Percentiles rank a stretch among this genome's conserved stretches.
Evolutionary conservation across 345 rosid genomes (phyloP).

Genomic region (Gossypium arboreum): DNA sequence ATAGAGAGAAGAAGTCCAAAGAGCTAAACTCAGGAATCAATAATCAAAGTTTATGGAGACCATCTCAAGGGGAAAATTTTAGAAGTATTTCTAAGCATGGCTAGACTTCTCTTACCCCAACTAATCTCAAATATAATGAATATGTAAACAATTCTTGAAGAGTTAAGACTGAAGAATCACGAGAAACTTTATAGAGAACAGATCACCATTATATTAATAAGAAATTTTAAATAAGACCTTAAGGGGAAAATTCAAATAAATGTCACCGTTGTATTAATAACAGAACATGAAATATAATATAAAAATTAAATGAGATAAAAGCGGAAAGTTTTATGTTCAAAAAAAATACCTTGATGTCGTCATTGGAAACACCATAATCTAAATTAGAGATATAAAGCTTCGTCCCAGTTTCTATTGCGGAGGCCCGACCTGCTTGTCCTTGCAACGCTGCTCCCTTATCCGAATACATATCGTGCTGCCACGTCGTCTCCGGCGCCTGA

Average conservation of each 20-base stretch:
- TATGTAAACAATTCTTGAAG: not conserved
- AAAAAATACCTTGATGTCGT: slow-evolving; percentile 70
- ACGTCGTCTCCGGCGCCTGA: slow-evolving; percentile 82
- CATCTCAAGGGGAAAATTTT: not conserved
- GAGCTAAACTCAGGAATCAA: too few species aligned
- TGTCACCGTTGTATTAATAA: not conserved
- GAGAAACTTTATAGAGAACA: not conserved
- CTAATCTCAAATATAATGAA: not conserved
- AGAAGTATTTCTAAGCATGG: not conserved
- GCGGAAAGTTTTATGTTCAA: too few species aligned
- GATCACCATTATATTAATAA: too few species aligned
- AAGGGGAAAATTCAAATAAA: not conserved
- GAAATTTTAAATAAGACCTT: too few species aligned
- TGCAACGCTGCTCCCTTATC: slow-evolving; percentile 37
- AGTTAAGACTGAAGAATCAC: not conserved
- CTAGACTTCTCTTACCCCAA: not conserved
- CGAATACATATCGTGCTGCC: slow-evolving; percentile 90
- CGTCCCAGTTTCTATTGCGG: slow-evolving; percentile 83
- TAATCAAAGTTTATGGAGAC: too few species aligned
- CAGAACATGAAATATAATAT: not conserved
- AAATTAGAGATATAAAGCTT: slow-evolving; percentile 89
- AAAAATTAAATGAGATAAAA: too few species aligned
- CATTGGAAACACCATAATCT: slow-evolving; percentile 92
- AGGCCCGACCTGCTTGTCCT: slow-evolving; percentile 48
- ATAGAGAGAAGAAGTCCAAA: not conserved